Evolutionary conservation across 169 alveolate genomes (phyloP).

Genomic region (Prorocentrum cordatum): DNA sequence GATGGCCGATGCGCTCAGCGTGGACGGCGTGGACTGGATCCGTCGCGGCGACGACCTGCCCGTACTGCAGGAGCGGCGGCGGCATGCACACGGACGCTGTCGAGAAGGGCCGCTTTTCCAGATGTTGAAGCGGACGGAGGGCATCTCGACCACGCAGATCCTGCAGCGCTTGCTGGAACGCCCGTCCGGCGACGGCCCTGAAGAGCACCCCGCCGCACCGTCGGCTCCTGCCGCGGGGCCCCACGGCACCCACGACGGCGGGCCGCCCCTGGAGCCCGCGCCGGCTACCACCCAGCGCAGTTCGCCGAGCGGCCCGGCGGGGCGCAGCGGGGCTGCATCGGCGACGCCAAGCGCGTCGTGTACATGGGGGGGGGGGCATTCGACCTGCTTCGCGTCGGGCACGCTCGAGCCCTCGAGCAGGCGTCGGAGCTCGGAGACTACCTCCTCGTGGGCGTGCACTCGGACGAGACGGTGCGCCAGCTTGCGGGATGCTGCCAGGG

Average conservation of each 20-base stretch:
- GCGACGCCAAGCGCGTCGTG: background rate
- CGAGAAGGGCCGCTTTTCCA: no score
- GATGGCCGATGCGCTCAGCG: constrained; percentile 19
- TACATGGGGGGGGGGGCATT: background rate
- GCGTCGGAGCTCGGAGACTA: background rate
- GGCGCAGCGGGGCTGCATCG: background rate
- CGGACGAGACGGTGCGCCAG: background rate
- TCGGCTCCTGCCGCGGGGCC: background rate
- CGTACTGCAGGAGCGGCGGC: background rate
- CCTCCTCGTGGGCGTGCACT: background rate
- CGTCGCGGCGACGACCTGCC: constrained; percentile 65
- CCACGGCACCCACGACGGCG: background rate
- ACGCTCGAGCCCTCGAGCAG: background rate
- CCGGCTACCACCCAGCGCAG: constrained; percentile 17
- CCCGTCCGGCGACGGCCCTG: constrained; percentile 1
- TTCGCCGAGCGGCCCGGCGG: background rate
- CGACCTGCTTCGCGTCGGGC: background rate
- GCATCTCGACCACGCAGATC: constrained; percentile 55
- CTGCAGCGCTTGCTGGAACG: constrained; percentile 25
- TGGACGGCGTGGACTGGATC: constrained; percentile 2
- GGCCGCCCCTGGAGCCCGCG: no score
- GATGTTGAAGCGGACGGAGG: constrained; percentile 48
- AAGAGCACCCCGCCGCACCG: background rate
- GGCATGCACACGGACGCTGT: no score
- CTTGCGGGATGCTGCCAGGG: background rate